phyloP scores from a whole-genome alignment of 805 yeast species.

The Lachancea nothofagi region DNA sequence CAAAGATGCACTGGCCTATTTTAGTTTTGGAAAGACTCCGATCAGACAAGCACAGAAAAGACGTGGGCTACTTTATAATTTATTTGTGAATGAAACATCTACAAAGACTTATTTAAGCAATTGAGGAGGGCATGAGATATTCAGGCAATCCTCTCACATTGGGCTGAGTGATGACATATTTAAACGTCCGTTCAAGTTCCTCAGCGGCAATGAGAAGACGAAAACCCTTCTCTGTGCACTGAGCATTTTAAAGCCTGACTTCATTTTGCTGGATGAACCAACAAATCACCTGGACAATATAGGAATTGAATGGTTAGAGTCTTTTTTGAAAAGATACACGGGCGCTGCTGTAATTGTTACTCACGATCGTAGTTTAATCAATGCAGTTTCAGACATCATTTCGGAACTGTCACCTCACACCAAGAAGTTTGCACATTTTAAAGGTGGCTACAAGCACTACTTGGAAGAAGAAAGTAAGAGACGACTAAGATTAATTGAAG shows the following conservation, averaged over 20 bases:
- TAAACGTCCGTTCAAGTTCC: constrained; percentile 13
- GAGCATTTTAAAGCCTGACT: constrained; percentile 14
- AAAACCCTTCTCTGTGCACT: constrained; percentile 16
- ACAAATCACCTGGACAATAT: constrained; percentile 15
- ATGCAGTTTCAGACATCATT: constrained; percentile 13
- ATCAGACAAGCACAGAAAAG: too few species aligned
- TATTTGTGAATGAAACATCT: too few species aligned
- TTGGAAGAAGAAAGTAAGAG: constrained; percentile 15
- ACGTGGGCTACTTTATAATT: too few species aligned
- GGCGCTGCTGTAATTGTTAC: constrained; percentile 14
- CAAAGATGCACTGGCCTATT: too few species aligned
- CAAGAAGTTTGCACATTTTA: constrained; percentile 13
- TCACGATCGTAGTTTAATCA: constrained; percentile 15
- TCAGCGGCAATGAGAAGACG: constrained; percentile 17
- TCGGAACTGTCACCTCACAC: constrained; percentile 16
- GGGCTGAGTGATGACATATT: constrained; percentile 12
- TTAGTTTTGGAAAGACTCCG: too few species aligned
- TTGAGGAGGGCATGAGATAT: constrained; percentile 17
- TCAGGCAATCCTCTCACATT: constrained; percentile 13
- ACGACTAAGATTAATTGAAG: constrained; percentile 12
- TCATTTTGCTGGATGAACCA: constrained; percentile 17
- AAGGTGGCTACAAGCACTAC: constrained; percentile 16
- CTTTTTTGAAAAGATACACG: constrained; percentile 11
- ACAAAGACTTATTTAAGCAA: too few species aligned
- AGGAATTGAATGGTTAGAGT: constrained; percentile 16